phyloP scores from a whole-genome alignment of 257 asterid genomes.

The Rubia yunnanensis region DNA sequence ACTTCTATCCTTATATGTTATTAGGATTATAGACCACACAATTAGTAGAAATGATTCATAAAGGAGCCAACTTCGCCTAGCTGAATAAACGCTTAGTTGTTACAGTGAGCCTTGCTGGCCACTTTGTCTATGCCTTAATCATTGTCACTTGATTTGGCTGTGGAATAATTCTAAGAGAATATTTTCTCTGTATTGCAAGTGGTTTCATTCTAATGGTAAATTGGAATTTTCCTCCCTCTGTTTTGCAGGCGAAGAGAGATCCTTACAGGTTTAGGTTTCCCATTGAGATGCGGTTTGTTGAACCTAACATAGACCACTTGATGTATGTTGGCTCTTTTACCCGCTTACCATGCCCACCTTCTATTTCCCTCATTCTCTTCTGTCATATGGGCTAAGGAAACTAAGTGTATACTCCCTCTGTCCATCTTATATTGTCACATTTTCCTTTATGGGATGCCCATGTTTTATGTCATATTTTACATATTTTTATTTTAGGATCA shows the following conservation, averaged over 20 bases:
- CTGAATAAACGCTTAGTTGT: not conserved
- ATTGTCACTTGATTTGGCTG: not conserved
- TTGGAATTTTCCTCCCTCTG: constrained; percentile 12
- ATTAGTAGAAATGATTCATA: not conserved
- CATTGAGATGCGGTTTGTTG: constrained; percentile 82
- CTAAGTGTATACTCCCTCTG: not conserved
- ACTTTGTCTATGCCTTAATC: not conserved
- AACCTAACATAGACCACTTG: constrained; percentile 89
- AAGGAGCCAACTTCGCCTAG: not conserved
- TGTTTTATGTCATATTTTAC: not conserved
- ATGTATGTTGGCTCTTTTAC: constrained; percentile 40
- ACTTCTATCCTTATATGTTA: no score
- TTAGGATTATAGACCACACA: not conserved
- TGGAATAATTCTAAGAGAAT: not conserved
- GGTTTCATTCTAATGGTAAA: not conserved
- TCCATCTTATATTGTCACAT: not conserved
- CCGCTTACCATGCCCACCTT: not conserved
- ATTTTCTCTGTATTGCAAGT: not conserved
- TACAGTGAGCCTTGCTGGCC: not conserved
- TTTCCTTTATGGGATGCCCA: not conserved
- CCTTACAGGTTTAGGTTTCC: constrained; percentile 94
- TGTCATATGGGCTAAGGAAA: not conserved
- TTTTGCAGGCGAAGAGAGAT: constrained; percentile 90
- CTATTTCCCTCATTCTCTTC: not conserved
- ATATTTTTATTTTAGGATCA: not conserved